Base-by-base conservation (phyloP, 2,329 filamentous ascomycete species). In the Aspergillus aculeatinus region DNA sequence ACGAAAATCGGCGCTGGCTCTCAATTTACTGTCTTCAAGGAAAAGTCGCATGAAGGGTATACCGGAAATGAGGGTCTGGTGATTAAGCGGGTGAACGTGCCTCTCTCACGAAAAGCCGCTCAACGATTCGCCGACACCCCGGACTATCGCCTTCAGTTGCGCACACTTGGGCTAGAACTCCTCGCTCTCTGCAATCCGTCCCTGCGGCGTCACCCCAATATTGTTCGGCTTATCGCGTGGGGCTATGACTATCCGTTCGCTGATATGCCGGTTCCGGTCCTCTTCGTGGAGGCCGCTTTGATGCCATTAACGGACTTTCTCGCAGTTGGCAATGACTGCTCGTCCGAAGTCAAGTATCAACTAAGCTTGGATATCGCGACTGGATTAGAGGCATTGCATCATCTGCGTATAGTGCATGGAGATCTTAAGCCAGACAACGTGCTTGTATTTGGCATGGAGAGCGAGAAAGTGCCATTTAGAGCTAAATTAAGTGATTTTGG, bases 361-460 rank as follows among this genome's bases (percentile, higher is more conserved):
- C 54, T 72, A n/a, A 48, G 66, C 25, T 59, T 71, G 2, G 70
- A 71, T 60, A 55, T 66, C 19, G 58, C 63, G 3, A 64, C 64
- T 39, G 69, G 70, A 2, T 50, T 71, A 14, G 62, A 71, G 51
- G 66, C 67, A 16, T 60, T 72, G 12, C 69, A 72, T 57, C 58
- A 59, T 29, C 61, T 70, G 25, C 55, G 55, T 7, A 71, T 72
- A 12, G 65, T 71, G 3, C 69, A 72, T 50, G 69, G 69, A 3
- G 70, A 72, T 53, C 62, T 72, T 27, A 72, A 72, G 49, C 69
- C 68, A 5, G 69, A 71, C 31, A 72, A 72, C 51, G 63, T 72
- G n/a, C 65, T 72, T 12, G 63, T 72, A 1, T 71, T 70, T 55
- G 49, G 50, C 4, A n/a, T 65, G 6, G 56, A 48, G 10, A 64